phyloP scores from a whole-genome alignment of 2,329 filamentous ascomycete species.

The Cladosporium oxysporum region DNA sequence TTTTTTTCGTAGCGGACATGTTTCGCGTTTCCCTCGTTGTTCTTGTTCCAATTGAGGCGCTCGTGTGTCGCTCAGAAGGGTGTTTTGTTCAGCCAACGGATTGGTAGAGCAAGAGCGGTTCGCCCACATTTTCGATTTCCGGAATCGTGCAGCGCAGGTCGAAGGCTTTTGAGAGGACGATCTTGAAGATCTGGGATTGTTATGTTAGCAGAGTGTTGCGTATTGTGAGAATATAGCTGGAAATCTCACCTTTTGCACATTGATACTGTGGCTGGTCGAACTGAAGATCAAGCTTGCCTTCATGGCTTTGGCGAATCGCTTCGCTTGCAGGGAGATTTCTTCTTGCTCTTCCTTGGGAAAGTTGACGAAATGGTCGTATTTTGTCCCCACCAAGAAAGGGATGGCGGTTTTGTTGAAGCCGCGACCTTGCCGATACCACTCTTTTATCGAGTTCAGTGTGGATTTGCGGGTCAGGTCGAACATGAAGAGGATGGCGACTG shows the following conservation, averaged over 20 bases:
- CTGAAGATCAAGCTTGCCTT: slow-evolving; percentile 96
- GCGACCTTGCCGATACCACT: slow-evolving; percentile 96
- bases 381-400: slow-evolving; percentile 93
- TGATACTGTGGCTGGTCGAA: slow-evolving; percentile 98
- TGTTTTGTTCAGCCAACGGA: slow-evolving; percentile 38
- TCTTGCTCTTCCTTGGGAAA: slow-evolving; percentile 97
- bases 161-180: slow-evolving; percentile 96
- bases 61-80: background rate
- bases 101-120: slow-evolving; percentile 85
- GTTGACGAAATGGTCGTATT: slow-evolving; percentile 99
- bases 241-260: slow-evolving; percentile 84
- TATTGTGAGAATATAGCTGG: background rate
- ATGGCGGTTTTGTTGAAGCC: slow-evolving; percentile 99
- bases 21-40: slow-evolving; percentile 5
- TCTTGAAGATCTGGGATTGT: slow-evolving; percentile 86
- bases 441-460: slow-evolving; percentile 97
- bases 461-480: slow-evolving; percentile 95
- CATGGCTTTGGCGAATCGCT: slow-evolving; percentile 97
- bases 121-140: slow-evolving; percentile 96
- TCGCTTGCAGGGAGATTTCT: slow-evolving; percentile 96
- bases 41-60: slow-evolving; percentile 1
- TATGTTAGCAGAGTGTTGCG: background rate
- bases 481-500: slow-evolving; percentile 97
- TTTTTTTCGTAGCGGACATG: slow-evolving; percentile 9
- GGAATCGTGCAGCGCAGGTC: slow-evolving; percentile 98